These are phyloP conservation scores for Calonectria honghensis DNA, from an alignment of 2,329 filamentous ascomycete genomes.

Conservation along the genomic window DNA sequence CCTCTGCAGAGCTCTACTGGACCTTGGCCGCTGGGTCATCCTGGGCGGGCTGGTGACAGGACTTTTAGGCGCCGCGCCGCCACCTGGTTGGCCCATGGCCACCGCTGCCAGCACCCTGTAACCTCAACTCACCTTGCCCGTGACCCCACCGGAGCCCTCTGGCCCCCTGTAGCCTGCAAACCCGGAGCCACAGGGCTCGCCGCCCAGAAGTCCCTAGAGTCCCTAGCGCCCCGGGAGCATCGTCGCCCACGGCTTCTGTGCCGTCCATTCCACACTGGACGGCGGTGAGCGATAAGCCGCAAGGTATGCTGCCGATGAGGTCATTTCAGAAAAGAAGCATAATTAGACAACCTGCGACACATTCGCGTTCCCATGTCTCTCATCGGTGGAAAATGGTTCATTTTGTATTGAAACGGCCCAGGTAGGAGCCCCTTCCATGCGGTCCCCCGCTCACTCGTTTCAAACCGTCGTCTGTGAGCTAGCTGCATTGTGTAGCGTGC, in stretches of 20 bases:
- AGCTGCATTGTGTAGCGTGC: slow-evolving; percentile 14
- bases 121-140: background rate
- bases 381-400: slow-evolving; percentile 12
- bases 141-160: slow-evolving; percentile 28
- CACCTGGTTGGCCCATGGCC: slow-evolving; percentile 18
- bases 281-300: slow-evolving; percentile 32
- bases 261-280: slow-evolving; percentile 1
- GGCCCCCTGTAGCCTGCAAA: slow-evolving; percentile 23
- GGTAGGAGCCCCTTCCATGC: slow-evolving; percentile 1
- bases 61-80: slow-evolving; percentile 39
- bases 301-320: slow-evolving; percentile 47
- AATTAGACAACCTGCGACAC: slow-evolving; percentile 15
- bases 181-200: background rate
- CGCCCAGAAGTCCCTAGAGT: background rate
- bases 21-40: background rate
- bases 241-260: background rate
- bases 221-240: slow-evolving; percentile 1
- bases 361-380: background rate
- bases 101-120: slow-evolving; percentile 20
- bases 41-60: slow-evolving; percentile 37
- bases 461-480: slow-evolving; percentile 28
- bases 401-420: slow-evolving; percentile 31
- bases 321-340: slow-evolving; percentile 41
- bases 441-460: slow-evolving; percentile 29
- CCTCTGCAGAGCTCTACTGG: background rate